Percentiles rank a stretch among this genome's conserved stretches.
phyloP scores from a whole-genome alignment of 2,329 filamentous ascomycete species.

The Fusarium temperatum region DNA sequence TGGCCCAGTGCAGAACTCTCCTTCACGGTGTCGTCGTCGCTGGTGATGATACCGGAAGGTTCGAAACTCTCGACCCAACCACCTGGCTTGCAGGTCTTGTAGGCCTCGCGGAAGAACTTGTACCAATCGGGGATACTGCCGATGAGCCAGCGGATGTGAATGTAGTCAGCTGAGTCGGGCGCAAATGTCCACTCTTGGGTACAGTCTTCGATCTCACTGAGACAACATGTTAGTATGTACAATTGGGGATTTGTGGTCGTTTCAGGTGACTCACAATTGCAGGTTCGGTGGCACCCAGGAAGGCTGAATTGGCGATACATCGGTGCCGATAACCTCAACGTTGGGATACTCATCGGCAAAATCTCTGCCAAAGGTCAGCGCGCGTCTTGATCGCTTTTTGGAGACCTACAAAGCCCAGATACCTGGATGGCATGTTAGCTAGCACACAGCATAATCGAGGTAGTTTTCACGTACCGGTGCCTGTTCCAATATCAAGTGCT shows the following conservation, averaged over 20 bases:
- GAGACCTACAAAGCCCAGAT: constrained; percentile 11
- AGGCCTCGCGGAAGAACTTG: neutral
- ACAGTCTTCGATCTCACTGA: constrained; percentile 11
- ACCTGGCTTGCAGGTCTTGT: constrained; percentile 7
- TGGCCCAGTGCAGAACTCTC: constrained; percentile 7
- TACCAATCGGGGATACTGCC: constrained; percentile 11
- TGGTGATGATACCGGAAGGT: neutral
- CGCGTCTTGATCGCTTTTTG: accelerated
- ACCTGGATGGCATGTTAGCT: neutral
- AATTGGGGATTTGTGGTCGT: accelerated
- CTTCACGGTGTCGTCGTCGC: constrained; percentile 2
- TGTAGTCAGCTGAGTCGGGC: constrained; percentile 6
- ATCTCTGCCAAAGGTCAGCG: neutral
- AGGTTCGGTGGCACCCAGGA: constrained; percentile 6
- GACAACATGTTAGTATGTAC: neutral
- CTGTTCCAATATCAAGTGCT: constrained; percentile 11
- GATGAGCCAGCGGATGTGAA: constrained; percentile 8
- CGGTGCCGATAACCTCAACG: constrained; percentile 1
- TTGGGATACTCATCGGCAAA: constrained; percentile 7
- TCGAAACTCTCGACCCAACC: constrained; percentile 10
- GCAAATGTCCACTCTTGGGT: constrained; percentile 19
- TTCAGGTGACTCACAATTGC: neutral
- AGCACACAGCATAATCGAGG: accelerated
- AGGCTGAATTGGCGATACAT: constrained; percentile 11
- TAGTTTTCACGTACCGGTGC: neutral